Evolutionary conservation across 768 basidiomycete species (phyloP), one percentile per base, ranked within the genome.

Genomic region (Xerocomus potaroensis): DNA sequence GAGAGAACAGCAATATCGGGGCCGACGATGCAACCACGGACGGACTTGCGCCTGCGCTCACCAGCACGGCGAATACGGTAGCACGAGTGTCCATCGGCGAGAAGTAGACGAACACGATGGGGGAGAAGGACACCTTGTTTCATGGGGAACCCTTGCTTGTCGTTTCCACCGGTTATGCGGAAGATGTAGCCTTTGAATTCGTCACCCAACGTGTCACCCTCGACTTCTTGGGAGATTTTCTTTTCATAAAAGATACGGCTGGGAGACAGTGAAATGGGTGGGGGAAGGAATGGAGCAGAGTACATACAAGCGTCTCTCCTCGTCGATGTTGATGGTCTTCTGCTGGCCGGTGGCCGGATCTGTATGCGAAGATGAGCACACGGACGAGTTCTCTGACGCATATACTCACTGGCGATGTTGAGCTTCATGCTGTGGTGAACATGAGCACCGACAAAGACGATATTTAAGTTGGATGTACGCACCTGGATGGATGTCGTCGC

Each of bases 71-170:
- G 89, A 56, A 77, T 69, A 60, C 95, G 91, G 81, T 90, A 97
- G 81, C 95, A 98, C 26, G 94, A 95, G 83, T 98, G 95, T 42
- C 93, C 93, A 69, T 95, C 90, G 53, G 89, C 61, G 66, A 99
- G 88, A 63, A 98, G 89, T 56, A 99, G 87, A 52, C 81, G 77
- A 60, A 94, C 91, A 80, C 95, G 93, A 75, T 91, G 67, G 49
- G 91, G 91, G 62, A 95, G 80, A 51, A 98, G 87, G 57, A 97
- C 89, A 75, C 95, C 94, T 75, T 99, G 95, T 74, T 98, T 98
- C 92, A 97, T 96, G 39, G 93, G 92, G 80, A 96, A 95, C 65
- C 93, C 92, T 69, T 94, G 91, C 76, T 92, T 91, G 83, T 97
- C 93, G 78, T 97, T 97, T 54, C 95, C 91, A 61, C 94, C 94